Conservation (phyloP, 1,139 yeast genomes). For the Suhomyces coccinellae region DNA sequence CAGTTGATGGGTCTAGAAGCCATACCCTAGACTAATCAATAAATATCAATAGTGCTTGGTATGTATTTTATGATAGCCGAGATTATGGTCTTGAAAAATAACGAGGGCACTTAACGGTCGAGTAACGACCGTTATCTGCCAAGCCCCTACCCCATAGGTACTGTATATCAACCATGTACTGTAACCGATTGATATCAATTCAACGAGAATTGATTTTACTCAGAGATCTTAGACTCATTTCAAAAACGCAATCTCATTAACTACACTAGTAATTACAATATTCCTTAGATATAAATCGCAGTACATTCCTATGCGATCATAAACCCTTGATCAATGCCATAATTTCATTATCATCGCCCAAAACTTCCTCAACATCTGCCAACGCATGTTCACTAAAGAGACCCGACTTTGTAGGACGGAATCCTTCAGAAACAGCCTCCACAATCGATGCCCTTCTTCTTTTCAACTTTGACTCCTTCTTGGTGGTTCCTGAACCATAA, state of each 20-base stretch:
- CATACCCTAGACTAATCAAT: too few relatives aligned
- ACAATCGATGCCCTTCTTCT: constrained; percentile 62
- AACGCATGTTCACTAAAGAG: constrained; percentile 71
- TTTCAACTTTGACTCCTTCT: constrained; percentile 27
- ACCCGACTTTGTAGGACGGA: constrained; percentile 72
- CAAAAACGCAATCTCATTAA: too few relatives aligned
- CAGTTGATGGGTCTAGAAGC: too few relatives aligned
- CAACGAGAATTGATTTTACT: too few relatives aligned
- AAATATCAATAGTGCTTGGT: too few relatives aligned
- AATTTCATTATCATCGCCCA: constrained; percentile 49
- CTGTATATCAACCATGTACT: background rate
- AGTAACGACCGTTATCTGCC: background rate
- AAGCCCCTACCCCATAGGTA: background rate
- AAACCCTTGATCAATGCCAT: constrained; percentile 49
- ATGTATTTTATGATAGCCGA: background rate
- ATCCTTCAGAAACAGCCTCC: constrained; percentile 75
- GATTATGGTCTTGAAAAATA: background rate
- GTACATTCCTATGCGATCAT: constrained; percentile 14
- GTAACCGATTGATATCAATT: too few relatives aligned
- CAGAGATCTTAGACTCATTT: too few relatives aligned
- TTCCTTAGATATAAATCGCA: too few relatives aligned
- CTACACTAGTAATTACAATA: too few relatives aligned
- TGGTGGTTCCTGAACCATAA: constrained; percentile 13
- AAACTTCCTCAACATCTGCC: constrained; percentile 65
- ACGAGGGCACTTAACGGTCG: background rate